Evolutionary conservation across 352 stramenopile species (phyloP).

Genomic region (Detonula confervacea): DNA sequence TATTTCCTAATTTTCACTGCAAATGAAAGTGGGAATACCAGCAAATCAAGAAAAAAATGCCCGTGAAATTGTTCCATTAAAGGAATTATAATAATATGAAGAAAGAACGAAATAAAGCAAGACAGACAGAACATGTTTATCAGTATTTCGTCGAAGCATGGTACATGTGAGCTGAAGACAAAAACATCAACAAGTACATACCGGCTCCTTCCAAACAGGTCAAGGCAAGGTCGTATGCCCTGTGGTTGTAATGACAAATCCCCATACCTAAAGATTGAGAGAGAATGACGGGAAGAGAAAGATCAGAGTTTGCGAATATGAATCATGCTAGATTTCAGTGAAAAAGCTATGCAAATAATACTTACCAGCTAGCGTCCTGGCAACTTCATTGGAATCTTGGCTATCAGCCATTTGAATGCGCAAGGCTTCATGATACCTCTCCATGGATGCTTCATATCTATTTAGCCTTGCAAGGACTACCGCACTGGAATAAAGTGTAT

Average conservation of each 20-base stretch:
- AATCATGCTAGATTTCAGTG: not conserved
- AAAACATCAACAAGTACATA: no score
- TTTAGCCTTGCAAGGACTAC: constrained; percentile 52
- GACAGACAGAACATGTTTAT: no score
- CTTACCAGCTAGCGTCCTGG: constrained; percentile 53
- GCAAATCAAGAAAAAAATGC: no score
- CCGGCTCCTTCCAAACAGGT: constrained; percentile 59
- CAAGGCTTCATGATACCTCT: constrained; percentile 62
- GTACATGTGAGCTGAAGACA: no score
- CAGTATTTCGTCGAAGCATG: no score
- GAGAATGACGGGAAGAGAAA: not conserved
- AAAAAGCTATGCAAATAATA: not conserved
- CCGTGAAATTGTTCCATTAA: no score
- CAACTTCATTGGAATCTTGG: constrained; percentile 57
- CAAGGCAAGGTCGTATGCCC: constrained; percentile 40
- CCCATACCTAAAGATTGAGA: constrained; percentile 40
- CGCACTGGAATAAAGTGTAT: constrained; percentile 55
- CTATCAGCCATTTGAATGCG: constrained; percentile 61
- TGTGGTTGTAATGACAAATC: constrained; percentile 50
- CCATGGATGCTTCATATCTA: constrained; percentile 62
- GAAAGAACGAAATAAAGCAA: no score
- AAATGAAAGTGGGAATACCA: no score
- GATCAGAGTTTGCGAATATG: not conserved
- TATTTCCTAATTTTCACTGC: constrained; percentile 57
- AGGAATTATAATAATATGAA: no score